phyloP scores from a whole-genome alignment of 495 filamentous ascomycete genomes.

The Neurospora sp. region DNA sequence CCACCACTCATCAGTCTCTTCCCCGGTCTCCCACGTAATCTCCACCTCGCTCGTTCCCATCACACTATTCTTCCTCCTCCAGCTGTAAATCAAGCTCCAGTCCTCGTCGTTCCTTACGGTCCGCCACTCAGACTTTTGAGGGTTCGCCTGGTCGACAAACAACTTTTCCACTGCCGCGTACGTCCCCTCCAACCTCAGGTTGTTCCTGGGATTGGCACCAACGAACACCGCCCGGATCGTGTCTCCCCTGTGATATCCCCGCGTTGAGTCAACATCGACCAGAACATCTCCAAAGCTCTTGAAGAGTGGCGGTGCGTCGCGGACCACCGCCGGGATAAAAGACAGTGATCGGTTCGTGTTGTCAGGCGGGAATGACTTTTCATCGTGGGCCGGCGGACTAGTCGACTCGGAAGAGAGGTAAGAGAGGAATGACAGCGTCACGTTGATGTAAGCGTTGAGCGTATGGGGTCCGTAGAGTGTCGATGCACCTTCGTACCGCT shows the following conservation, averaged over 20 bases:
- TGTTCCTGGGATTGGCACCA: slow-evolving; percentile 85
- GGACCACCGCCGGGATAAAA: slow-evolving; percentile 74
- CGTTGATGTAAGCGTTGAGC: slow-evolving; percentile 80
- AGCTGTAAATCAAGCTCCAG: slow-evolving; percentile 71
- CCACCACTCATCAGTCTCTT: slow-evolving; percentile 38
- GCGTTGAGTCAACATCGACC: slow-evolving; percentile 44
- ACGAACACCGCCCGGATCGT: slow-evolving; percentile 60
- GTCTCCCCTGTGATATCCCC: slow-evolving; percentile 49
- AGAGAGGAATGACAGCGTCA: slow-evolving; percentile 62
- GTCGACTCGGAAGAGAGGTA: slow-evolving; percentile 39
- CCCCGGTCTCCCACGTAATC: slow-evolving; percentile 70
- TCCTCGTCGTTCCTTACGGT: slow-evolving; percentile 63
- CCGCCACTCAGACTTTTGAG: slow-evolving; percentile 40
- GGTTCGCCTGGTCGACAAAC: slow-evolving; percentile 14
- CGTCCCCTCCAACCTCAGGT: slow-evolving; percentile 67
- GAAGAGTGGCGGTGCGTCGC: slow-evolving; percentile 60
- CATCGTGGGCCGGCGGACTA: slow-evolving; percentile 37
- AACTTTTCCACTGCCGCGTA: slow-evolving; percentile 70
- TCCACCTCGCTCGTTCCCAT: slow-evolving; percentile 72
- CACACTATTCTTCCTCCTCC: slow-evolving; percentile 62
- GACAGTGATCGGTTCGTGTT: slow-evolving; percentile 69
- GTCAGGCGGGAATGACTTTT: slow-evolving; percentile 61
- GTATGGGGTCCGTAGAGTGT: slow-evolving; percentile 93
- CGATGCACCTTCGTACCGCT: slow-evolving; percentile 92
- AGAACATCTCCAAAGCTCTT: slow-evolving; percentile 69